A percentile compares a stretch with the other conserved stretches of the same genome.
phyloP scores from a whole-genome alignment of 2,329 filamentous ascomycete genomes.

The Parafenestella ontariensis region DNA sequence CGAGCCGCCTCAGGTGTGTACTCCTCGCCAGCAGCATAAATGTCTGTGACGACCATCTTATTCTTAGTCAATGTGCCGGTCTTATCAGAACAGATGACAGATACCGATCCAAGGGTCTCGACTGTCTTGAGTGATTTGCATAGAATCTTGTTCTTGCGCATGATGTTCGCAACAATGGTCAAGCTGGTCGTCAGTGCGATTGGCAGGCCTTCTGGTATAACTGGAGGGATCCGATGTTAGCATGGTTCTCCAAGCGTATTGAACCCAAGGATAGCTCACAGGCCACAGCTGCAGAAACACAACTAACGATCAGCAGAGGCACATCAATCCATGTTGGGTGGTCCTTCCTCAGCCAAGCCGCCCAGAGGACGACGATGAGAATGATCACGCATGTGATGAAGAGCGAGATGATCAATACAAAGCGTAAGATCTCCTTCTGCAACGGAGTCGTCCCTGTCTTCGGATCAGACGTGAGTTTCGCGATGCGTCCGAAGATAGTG shows the following conservation, averaged over 20 bases:
- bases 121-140: slow-evolving; percentile 83
- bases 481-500: slow-evolving; percentile 79
- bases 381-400: slow-evolving; percentile 72
- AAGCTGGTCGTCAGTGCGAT: slow-evolving; percentile 62
- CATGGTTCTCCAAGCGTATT: neutral
- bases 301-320: slow-evolving; percentile 73
- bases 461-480: slow-evolving; percentile 73
- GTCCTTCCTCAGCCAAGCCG: slow-evolving; percentile 69
- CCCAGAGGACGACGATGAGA: slow-evolving; percentile 72
- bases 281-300: slow-evolving; percentile 65
- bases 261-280: slow-evolving; percentile 7
- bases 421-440: slow-evolving; percentile 75
- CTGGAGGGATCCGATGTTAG: slow-evolving; percentile 6
- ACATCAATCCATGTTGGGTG: slow-evolving; percentile 77
- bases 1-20: slow-evolving; percentile 61
- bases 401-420: slow-evolving; percentile 72
- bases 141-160: slow-evolving; percentile 77
- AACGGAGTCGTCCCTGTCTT: slow-evolving; percentile 72
- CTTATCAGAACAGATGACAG: slow-evolving; percentile 78
- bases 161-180: slow-evolving; percentile 78
- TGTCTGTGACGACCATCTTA: slow-evolving; percentile 76
- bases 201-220: slow-evolving; percentile 69
- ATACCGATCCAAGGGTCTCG: slow-evolving; percentile 76
- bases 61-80: slow-evolving; percentile 75
- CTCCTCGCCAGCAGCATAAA: slow-evolving; percentile 63